Evolutionary conservation across 225 moss, liverwort and hornwort genomes (phyloP).

Genomic region (Pseudoscleropodium purum): DNA sequence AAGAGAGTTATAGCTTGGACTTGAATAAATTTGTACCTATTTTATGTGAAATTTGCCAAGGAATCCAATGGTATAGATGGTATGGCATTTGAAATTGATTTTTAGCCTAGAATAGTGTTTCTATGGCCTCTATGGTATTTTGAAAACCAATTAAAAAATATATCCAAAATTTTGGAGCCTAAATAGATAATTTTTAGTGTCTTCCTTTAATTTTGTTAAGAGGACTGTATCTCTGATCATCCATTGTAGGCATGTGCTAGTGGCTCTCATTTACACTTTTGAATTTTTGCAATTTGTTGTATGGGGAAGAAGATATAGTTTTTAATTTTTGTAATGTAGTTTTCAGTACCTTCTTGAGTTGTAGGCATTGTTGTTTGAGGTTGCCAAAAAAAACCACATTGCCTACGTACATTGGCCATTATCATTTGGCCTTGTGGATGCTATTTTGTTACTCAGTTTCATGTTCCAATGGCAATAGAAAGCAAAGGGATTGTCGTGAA

Average conservation of each 20-base stretch:
- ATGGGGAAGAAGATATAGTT: fast-evolving
- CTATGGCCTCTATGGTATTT: fast-evolving
- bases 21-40: neutral
- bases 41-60: neutral
- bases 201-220: neutral
- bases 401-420: neutral
- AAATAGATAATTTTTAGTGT: neutral
- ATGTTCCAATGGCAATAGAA: neutral
- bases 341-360: neutral
- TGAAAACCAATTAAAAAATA: neutral
- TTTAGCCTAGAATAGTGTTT: neutral
- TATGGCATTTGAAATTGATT: neutral
- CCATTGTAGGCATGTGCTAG: fast-evolving
- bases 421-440: neutral
- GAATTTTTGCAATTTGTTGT: neutral
- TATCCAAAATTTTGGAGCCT: neutral
- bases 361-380: fast-evolving
- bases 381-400: neutral
- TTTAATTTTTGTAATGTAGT: neutral
- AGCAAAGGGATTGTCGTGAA: neutral
- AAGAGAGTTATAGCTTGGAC: fast-evolving
- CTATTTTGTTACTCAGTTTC: neutral
- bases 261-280: fast-evolving
- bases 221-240: neutral
- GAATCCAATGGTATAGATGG: neutral